Evolutionary conservation across 2,329 filamentous ascomycete genomes (phyloP).

Genomic region (Bertia moriformis): DNA sequence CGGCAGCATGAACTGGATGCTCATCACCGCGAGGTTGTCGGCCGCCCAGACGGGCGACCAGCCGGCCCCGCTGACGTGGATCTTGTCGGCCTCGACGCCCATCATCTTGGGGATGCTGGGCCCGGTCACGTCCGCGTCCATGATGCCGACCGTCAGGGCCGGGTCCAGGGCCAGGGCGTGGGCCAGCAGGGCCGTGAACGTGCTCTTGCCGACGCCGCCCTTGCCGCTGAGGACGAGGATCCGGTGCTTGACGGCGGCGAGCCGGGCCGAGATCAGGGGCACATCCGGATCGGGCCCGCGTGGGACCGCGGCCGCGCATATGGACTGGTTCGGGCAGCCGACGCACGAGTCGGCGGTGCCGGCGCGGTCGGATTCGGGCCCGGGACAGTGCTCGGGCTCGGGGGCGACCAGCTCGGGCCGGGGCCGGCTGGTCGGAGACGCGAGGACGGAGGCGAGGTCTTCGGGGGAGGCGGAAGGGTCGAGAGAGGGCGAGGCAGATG

Average conservation of each 20-base stretch:
- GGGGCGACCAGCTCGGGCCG: slow-evolving; percentile 80
- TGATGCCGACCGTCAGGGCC: slow-evolving; percentile 70
- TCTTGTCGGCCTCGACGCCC: slow-evolving; percentile 84
- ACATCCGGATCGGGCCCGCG: slow-evolving; percentile 95
- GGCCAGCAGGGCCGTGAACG: slow-evolving; percentile 75
- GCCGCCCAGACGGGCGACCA: slow-evolving; percentile 94
- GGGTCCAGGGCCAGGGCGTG: slow-evolving; percentile 78
- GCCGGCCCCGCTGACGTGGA: slow-evolving; percentile 75
- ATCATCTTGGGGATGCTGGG: slow-evolving; percentile 98
- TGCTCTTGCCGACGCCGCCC: slow-evolving; percentile 92
- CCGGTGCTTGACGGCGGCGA: slow-evolving; percentile 75
- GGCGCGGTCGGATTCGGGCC: slow-evolving; percentile 63
- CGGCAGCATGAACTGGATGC: slow-evolving; percentile 94
- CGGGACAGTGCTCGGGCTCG: slow-evolving; percentile 92
- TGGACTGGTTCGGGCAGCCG: slow-evolving; percentile 87
- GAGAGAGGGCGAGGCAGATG: too few relatives aligned
- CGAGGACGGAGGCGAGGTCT: slow-evolving; percentile 53
- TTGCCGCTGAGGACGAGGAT: slow-evolving; percentile 87
- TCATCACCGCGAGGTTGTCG: slow-evolving; percentile 92
- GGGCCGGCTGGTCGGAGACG: slow-evolving; percentile 61
- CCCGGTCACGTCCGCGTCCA: slow-evolving; percentile 97
- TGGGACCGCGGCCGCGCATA: slow-evolving; percentile 73
- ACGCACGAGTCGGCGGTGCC: slow-evolving; percentile 71
- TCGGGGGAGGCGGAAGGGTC: too few relatives aligned
- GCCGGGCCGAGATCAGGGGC: slow-evolving; percentile 68